Conservation (phyloP, 805 yeast genomes). For the Hanseniaspora occidentalis region DNA sequence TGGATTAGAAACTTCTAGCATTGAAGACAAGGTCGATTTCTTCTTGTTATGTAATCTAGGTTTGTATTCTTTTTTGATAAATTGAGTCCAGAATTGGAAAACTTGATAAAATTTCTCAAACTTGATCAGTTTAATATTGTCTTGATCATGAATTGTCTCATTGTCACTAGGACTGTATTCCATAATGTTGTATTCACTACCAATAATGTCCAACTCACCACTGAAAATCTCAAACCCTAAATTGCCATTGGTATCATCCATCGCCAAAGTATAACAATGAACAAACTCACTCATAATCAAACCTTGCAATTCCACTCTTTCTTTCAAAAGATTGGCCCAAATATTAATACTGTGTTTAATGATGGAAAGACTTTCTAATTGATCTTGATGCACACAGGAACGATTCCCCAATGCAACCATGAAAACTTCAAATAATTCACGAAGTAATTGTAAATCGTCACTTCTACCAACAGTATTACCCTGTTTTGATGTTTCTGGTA, state of each 20-base stretch:
- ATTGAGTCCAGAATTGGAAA: not conserved
- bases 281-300: conserved; percentile 59
- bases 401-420: not conserved
- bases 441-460: conserved; percentile 14
- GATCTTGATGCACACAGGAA: conserved; percentile 2
- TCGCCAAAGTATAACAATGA: conserved; percentile 54
- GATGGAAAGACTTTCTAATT: conserved; percentile 42
- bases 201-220: conserved; percentile 35
- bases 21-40: not conserved
- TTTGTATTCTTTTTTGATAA: not conserved
- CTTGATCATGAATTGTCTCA: conserved; percentile 35
- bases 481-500: conserved; percentile 9
- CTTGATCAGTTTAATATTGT: not conserved
- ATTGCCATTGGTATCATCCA: conserved; percentile 48
- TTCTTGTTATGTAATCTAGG: not conserved
- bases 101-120: not conserved
- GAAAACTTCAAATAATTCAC: not conserved
- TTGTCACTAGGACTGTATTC: conserved; percentile 80
- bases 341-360: conserved; percentile 57
- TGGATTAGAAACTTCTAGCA: no score
- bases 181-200: conserved; percentile 64
- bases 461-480: no score
- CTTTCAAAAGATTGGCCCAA: conserved; percentile 72
- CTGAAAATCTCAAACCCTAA: conserved; percentile 31
- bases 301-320: conserved; percentile 43